Evolutionary conservation across 106 monocot genomes (phyloP), one percentile per base, ranked within the genome.

Genomic region (Iris macrosiphon): DNA sequence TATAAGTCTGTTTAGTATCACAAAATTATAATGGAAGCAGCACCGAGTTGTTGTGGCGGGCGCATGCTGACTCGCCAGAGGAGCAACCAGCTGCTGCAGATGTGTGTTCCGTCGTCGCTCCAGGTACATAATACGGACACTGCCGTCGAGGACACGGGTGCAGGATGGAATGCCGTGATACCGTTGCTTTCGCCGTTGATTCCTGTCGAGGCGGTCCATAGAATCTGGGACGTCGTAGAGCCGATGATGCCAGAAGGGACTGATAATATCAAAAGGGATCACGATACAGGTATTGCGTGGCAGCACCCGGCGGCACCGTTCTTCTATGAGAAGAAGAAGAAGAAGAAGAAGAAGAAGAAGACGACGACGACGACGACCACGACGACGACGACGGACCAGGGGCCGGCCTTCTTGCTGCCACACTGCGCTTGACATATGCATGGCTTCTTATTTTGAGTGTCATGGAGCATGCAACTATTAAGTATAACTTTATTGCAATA

Each of bases 81-180:
- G 14, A 51, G 50, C n/a, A n/a, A n/a, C n/a, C n/a, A n/a, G n/a
- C n/a, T n/a, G 50, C 50, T 51, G 26, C 23, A 25, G 26, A 27
- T 51, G 50, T 28, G 29, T 11, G 50, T 28, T 8, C 50, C 50
- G 2, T 25, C 50, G 10, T 51, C 50, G 0, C 26, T 51, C 25
- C 50, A 51, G 50, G 50, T 51, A 13, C 9, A 23, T n/a, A n/a
- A n/a, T n/a, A n/a, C n/a, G n/a, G n/a, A n/a, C n/a, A 1, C 50
- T 13, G 10, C 21, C 50, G 4, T 48, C 48, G n/a, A n/a, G 21
- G 20, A 22, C 48, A 23, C 12, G 28, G 50, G 13, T 3, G 18
- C 50, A 0, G 28, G 29, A 28, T 51, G 50, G 50, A 51, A 28
- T 2, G 50, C n/a, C 6, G 50, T 28, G 28, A 51, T 51, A 25